A percentile compares a stretch with the other conserved stretches of the same genome.
phyloP scores from a whole-genome alignment of 345 rosid species.

The Citrus trifoliata region DNA sequence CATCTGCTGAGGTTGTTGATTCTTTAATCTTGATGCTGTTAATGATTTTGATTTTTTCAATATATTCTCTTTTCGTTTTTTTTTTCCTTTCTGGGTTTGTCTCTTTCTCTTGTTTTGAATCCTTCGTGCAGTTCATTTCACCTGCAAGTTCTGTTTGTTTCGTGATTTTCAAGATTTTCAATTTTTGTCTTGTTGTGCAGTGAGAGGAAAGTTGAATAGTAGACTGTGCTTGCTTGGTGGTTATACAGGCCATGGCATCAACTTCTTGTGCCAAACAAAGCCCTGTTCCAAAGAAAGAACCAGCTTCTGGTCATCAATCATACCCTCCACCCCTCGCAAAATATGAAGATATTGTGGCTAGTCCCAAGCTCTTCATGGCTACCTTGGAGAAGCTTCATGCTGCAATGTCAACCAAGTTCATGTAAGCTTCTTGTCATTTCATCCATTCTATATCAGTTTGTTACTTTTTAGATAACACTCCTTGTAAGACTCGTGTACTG shows the following conservation, averaged over 20 bases:
- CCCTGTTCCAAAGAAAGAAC: conserved; percentile 45
- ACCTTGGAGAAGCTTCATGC: conserved; percentile 81
- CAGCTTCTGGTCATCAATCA: conserved; percentile 28
- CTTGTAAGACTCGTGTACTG: neutral
- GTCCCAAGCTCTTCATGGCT: conserved; percentile 58
- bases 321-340: conserved; percentile 62
- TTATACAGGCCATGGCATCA: conserved; percentile 65
- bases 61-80: neutral
- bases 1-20: conserved; percentile 28
- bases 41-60: conserved; percentile 10
- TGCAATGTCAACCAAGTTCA: conserved; percentile 82
- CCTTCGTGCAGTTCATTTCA: conserved; percentile 7
- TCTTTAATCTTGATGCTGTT: conserved; percentile 11
- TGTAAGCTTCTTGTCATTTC: conserved; percentile 41
- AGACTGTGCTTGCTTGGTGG: conserved; percentile 16
- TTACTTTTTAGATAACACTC: neutral
- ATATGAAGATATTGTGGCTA: conserved; percentile 63
- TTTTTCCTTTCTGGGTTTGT: conserved; percentile 10
- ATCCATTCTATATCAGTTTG: neutral
- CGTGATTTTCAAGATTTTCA: neutral
- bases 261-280: conserved; percentile 70
- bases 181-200: conserved; percentile 14
- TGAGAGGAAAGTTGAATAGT: neutral
- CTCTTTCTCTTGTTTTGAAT: conserved; percentile 17
- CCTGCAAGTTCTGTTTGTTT: conserved; percentile 18